These are phyloP conservation scores for Teratosphaeria epicoccoides DNA, from an alignment of 2,329 filamentous ascomycete species.

Conservation along the genomic window DNA sequence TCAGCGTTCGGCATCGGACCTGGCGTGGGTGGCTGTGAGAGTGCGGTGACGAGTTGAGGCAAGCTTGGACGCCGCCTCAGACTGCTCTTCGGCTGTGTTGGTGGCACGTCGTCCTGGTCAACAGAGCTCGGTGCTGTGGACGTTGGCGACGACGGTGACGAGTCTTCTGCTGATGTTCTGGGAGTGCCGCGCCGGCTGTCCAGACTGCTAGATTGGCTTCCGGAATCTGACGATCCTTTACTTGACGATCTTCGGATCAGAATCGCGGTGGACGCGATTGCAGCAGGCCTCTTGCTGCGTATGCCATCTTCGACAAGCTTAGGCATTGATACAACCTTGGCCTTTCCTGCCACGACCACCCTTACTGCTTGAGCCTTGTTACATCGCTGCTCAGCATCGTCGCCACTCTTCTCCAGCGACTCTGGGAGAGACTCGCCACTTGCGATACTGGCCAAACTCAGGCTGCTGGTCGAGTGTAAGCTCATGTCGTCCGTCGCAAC, in stretches of 20 bases:
- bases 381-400: conserved; percentile 16
- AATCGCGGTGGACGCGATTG: neutral
- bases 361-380: conserved; percentile 18
- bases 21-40: neutral
- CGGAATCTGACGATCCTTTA: neutral
- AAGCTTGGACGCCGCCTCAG: conserved; percentile 4
- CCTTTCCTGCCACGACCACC: conserved; percentile 19
- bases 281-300: conserved; percentile 3
- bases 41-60: neutral
- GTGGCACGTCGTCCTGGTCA: neutral
- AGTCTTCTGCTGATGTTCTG: conserved; percentile 7
- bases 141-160: conserved; percentile 4
- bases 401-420: conserved; percentile 13
- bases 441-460: conserved; percentile 1
- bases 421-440: conserved; percentile 13
- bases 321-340: conserved; percentile 20
- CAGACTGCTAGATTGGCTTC: conserved; percentile 12
- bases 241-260: conserved; percentile 2
- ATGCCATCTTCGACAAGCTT: conserved; percentile 8
- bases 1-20: neutral
- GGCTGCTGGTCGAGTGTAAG: conserved; percentile 10
- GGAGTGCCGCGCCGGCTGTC: conserved; percentile 4
- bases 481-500: conserved; percentile 14
- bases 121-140: conserved; percentile 17
- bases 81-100: conserved; percentile 3